Evolutionary conservation across 2,329 filamentous ascomycete genomes (phyloP).

Genomic region (Graphiopsis chlorocephala): DNA sequence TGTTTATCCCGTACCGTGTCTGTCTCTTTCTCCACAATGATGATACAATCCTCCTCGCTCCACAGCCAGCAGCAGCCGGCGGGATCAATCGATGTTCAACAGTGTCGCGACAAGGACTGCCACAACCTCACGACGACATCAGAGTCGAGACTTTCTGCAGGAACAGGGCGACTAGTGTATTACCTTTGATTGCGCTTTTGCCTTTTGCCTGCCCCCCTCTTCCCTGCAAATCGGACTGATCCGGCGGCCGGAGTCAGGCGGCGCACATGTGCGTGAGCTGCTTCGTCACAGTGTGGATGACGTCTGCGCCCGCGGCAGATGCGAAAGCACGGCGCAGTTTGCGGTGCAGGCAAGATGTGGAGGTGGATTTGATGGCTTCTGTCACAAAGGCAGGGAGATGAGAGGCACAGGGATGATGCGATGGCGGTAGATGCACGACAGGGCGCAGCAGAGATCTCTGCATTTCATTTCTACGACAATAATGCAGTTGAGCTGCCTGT

Average conservation of each 20-base stretch:
- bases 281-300: slow-evolving; percentile 8
- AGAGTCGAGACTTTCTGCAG: slow-evolving; percentile 6
- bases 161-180: slow-evolving; percentile 2
- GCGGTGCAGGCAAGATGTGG: background rate
- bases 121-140: slow-evolving; percentile 1
- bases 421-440: background rate
- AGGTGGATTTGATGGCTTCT: background rate
- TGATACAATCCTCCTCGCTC: background rate
- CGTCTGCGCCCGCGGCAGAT: slow-evolving; percentile 5
- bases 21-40: slow-evolving; percentile 1
- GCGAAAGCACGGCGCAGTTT: background rate
- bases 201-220: background rate
- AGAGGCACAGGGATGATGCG: slow-evolving; percentile 3
- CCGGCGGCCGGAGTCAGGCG: slow-evolving; percentile 10
- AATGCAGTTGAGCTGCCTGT: background rate
- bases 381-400: slow-evolving; percentile 1
- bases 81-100: background rate
- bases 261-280: slow-evolving; percentile 4
- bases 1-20: background rate
- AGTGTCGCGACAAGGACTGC: background rate
- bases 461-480: background rate
- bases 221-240: slow-evolving; percentile 4
- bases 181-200: background rate
- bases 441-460: background rate
- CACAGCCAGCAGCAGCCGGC: background rate